Evolutionary conservation across 306 rosid species (phyloP).

Genomic region (Hippophae tibetana): DNA sequence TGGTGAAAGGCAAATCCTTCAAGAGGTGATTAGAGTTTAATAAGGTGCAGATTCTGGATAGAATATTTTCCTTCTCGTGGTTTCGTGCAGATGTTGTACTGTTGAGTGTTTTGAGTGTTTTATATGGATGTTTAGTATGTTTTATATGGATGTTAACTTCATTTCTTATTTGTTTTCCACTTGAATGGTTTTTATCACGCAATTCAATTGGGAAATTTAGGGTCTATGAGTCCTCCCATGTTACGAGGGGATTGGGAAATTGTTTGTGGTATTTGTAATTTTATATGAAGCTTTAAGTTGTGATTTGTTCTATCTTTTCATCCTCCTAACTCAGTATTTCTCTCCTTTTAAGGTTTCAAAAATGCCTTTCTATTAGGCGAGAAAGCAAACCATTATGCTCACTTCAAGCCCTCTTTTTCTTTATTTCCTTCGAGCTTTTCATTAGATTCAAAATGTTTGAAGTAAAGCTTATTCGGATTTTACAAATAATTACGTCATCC

Average conservation of each 20-base stretch:
- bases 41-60: conserved; percentile 14
- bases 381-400: too few species aligned
- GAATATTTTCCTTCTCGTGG: conserved; percentile 29
- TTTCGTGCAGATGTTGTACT: conserved; percentile 24
- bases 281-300: not conserved
- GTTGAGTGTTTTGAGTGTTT: conserved; percentile 23
- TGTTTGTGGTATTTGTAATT: not conserved
- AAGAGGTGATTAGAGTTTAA: conserved; percentile 25
- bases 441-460: too few species aligned
- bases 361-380: too few species aligned
- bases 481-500: too few species aligned
- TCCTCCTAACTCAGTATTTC: not conserved
- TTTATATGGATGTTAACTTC: conserved; percentile 13
- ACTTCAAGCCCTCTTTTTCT: too few species aligned
- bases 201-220: conserved; percentile 58
- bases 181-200: conserved; percentile 58
- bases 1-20: conserved; percentile 13
- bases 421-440: too few species aligned
- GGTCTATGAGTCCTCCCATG: conserved; percentile 27
- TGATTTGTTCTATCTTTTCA: not conserved
- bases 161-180: conserved; percentile 32
- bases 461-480: too few species aligned
- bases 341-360: too few species aligned
- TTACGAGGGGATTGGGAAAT: conserved; percentile 21
- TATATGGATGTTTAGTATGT: too few species aligned